These are phyloP conservation scores for Calophaca sinica DNA, from an alignment of 306 rosid species.

Conservation along the genomic window DNA sequence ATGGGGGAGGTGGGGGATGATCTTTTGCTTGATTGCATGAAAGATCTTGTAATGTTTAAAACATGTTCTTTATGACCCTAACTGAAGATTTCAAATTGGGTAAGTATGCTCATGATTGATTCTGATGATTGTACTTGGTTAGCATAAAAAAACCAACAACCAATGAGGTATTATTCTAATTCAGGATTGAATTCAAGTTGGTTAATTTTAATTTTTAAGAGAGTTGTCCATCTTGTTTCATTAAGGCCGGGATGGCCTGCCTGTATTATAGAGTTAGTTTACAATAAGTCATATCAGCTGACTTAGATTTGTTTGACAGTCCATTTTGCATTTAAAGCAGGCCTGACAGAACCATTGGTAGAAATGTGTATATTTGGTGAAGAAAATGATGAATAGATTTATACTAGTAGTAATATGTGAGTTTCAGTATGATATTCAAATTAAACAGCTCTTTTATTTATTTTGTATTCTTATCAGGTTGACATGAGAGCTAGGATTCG, in stretches of 20 bases:
- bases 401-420: background rate
- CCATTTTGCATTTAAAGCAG: background rate
- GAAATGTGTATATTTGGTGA: conserved; percentile 11
- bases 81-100: background rate
- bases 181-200: background rate
- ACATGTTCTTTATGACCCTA: conserved; percentile 21
- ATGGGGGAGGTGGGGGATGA: no score
- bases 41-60: background rate
- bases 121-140: background rate
- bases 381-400: conserved; percentile 13
- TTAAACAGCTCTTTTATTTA: conserved; percentile 17
- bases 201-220: conserved; percentile 7
- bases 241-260: no score
- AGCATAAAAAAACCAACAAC: background rate
- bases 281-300: background rate
- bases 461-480: conserved; percentile 43
- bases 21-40: conserved; percentile 1
- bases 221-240: background rate
- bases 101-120: background rate
- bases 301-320: background rate
- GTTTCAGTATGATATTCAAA: conserved; percentile 34
- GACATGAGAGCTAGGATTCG: conserved; percentile 73
- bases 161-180: background rate
- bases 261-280: background rate
- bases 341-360: background rate